phyloP scores from a whole-genome alignment of 306 rosid genomes.

The Oemleria cerasiformis region DNA sequence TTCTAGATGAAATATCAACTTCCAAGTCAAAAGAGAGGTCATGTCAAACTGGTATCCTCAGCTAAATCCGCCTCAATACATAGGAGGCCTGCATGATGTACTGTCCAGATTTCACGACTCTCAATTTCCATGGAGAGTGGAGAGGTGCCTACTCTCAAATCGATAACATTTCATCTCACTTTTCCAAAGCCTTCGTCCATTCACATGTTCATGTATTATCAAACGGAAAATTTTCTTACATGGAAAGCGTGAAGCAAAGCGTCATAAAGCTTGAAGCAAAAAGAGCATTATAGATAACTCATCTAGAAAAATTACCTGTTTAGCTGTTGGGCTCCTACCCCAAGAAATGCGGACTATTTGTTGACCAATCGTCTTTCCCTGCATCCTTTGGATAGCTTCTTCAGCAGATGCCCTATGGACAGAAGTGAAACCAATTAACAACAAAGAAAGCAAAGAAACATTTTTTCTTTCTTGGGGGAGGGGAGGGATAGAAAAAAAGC shows the following conservation, averaged over 20 bases:
- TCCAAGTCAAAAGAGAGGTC: background rate
- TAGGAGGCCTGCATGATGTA: too few species aligned
- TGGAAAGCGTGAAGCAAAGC: background rate
- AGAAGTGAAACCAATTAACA: constrained; percentile 14
- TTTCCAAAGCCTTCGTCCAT: background rate
- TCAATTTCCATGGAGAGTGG: background rate
- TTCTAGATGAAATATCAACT: background rate
- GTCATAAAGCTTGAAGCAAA: background rate
- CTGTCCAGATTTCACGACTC: too few species aligned
- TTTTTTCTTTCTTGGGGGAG: background rate
- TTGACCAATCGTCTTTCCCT: constrained; percentile 78
- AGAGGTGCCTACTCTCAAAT: background rate
- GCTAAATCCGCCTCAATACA: too few species aligned
- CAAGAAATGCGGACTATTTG: constrained; percentile 78
- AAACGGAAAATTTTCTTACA: background rate
- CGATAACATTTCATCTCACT: background rate
- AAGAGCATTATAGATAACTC: constrained; percentile 3
- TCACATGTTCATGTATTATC: background rate
- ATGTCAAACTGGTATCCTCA: too few species aligned
- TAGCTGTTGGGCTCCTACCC: constrained; percentile 69
- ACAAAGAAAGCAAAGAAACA: background rate
- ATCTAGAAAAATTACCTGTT: constrained; percentile 58
- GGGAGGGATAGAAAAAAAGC: background rate
- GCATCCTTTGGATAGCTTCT: constrained; percentile 88
- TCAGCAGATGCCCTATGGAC: constrained; percentile 71